Conservation (phyloP, 2,329 filamentous ascomycete species). For the Fusarium duplospermum region DNA sequence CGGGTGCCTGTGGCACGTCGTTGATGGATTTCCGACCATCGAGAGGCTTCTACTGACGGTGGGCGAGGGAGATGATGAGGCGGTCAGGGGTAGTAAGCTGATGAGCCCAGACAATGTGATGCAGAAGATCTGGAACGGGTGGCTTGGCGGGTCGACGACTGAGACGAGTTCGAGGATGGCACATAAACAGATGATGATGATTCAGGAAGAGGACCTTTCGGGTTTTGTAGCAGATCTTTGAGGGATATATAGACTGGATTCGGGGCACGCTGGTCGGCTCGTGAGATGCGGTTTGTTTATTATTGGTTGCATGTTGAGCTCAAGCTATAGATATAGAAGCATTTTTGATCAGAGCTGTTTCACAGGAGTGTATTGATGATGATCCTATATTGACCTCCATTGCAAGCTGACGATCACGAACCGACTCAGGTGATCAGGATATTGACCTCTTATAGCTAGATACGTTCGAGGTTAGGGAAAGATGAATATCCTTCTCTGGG, state of each 20-base stretch:
- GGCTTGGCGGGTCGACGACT: conserved; percentile 55
- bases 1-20: conserved; percentile 59
- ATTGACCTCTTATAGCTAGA: neutral
- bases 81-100: conserved; percentile 46
- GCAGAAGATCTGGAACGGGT: conserved; percentile 62
- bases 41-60: conserved; percentile 55
- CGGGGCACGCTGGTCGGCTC: neutral
- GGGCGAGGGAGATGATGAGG: conserved; percentile 52
- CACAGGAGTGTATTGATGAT: neutral
- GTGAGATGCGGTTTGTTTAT: neutral
- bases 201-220: conserved; percentile 56
- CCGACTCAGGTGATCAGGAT: neutral
- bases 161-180: conserved; percentile 54
- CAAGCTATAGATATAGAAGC: neutral
- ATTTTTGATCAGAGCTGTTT: neutral
- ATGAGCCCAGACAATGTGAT: conserved; percentile 52
- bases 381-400: neutral
- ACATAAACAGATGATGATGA: conserved; percentile 57
- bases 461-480: neutral
- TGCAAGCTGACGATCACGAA: neutral
- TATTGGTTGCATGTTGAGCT: neutral
- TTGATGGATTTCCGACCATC: conserved; percentile 56
- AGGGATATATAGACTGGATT: neutral
- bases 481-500: neutral
- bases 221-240: conserved; percentile 43